Evolutionary conservation across 257 asterid species (phyloP), one percentile per base, ranked within the genome.

Genomic region (Jasminum sambac): DNA sequence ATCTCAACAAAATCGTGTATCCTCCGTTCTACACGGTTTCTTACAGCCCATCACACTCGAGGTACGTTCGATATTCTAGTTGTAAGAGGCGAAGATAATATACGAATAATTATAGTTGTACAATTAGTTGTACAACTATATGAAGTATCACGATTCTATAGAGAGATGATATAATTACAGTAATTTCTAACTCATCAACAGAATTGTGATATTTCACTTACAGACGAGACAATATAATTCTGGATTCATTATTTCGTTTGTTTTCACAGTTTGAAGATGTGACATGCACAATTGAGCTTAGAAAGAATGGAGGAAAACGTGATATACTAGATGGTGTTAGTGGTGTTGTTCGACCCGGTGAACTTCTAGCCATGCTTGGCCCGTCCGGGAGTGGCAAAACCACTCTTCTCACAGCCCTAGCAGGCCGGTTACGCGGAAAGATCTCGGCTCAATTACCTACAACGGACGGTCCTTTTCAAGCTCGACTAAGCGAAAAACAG

Each of bases 341-440:
- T 7, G 96, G 98, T 2, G 75, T 63, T 0, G 98, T 84, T 64
- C 74, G 78, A 4, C 96, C 96, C 2, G 98, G 98, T 0, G 98
- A 92, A 68, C 73, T 92, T 5, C 73, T 88, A 37, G 98, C 91
- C 50, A 88, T 92, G 96, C 80, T 92, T 7, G 96, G 98, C n/a
- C 98, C 98, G 5, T 92, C 98, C 0, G 98, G 98, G 16, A 88
- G 98, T 77, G 98, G 98, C 0, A 92, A 92, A 78, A 90, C 98
- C 2, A 92, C 96, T 16, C 88, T 92, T 2, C 41, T 92, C 14
- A 90, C 96, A 0, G 91, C 96, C 4, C 87, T 92, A 3, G 85
- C 89, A 4, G 96, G 96, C 3, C 39, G 95, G 61, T 66, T 90
- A n/a, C 81, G 86, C 0, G 92, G 95, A 4, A 84, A 87, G 73